phyloP scores from a whole-genome alignment of 1,284 basidiomycete species.

The Crepidotus sp. region DNA sequence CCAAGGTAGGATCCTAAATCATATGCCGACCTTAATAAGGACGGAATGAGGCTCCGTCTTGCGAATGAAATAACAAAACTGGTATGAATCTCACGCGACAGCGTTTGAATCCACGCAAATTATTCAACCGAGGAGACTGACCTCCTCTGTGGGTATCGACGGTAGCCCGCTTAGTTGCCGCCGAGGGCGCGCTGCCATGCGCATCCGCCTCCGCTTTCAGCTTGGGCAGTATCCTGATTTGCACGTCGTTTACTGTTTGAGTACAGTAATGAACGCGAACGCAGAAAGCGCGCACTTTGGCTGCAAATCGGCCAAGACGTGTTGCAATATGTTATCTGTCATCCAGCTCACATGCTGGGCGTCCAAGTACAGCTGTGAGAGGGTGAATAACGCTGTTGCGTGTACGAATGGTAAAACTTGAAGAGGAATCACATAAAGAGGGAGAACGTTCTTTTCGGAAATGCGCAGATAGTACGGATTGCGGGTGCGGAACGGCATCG shows the following conservation, averaged over 20 bases:
- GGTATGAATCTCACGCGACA: conserved; percentile 51
- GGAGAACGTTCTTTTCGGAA: conserved; percentile 51
- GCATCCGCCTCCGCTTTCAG: conserved; percentile 49
- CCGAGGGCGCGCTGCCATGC: conserved; percentile 21
- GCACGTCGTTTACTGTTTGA: not conserved
- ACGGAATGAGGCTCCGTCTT: conserved; percentile 66
- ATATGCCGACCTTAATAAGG: conserved; percentile 51
- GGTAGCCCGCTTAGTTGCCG: conserved; percentile 45
- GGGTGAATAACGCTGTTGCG: not conserved
- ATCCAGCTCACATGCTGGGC: conserved; percentile 75
- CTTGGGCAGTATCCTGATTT: conserved; percentile 54
- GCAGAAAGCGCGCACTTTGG: conserved; percentile 41
- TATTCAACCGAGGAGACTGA: conserved; percentile 23
- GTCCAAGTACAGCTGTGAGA: conserved; percentile 60
- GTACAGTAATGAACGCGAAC: not conserved
- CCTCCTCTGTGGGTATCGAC: conserved; percentile 72
- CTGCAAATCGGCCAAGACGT: conserved; percentile 61
- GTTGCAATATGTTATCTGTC: conserved; percentile 62
- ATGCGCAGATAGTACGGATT: conserved; percentile 67
- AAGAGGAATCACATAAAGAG: conserved; percentile 58
- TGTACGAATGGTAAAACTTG: not conserved
- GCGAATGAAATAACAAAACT: conserved; percentile 76
- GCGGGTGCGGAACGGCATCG: conserved; percentile 27
- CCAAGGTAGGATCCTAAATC: not conserved
- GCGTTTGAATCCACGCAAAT: conserved; percentile 7